phyloP scores from a whole-genome alignment of 768 basidiomycete species.

The Boletus pseudopeckii region DNA sequence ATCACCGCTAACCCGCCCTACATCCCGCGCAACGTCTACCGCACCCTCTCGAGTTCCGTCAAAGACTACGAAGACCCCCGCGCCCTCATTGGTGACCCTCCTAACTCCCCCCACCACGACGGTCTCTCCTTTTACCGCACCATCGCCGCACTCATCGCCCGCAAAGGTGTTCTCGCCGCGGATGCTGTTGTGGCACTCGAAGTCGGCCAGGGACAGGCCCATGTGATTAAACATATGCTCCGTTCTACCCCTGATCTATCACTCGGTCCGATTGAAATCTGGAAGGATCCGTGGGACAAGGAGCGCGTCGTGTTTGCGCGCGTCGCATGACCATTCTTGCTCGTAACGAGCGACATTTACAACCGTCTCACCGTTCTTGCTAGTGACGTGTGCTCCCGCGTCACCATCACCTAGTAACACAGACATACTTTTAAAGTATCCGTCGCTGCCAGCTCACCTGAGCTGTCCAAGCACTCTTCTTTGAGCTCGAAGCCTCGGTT shows the following conservation, averaged over 20 bases:
- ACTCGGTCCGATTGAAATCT: constrained; percentile 50
- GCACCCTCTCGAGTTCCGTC: constrained; percentile 64
- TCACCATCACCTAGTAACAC: constrained; percentile 18
- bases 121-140: constrained; percentile 71
- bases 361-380: neutral
- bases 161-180: constrained; percentile 47
- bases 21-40: constrained; percentile 66
- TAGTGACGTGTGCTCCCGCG: neutral
- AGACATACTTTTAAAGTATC: constrained; percentile 5
- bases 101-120: constrained; percentile 32
- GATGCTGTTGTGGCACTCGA: constrained; percentile 70
- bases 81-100: constrained; percentile 76
- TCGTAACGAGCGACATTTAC: neutral
- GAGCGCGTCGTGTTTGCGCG: constrained; percentile 67
- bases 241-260: constrained; percentile 41
- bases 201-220: constrained; percentile 72
- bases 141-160: constrained; percentile 60
- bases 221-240: constrained; percentile 58
- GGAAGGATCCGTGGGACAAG: constrained; percentile 78
- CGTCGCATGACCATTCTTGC: constrained; percentile 28
- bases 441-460: constrained; percentile 14
- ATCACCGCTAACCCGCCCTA: constrained; percentile 88
- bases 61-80: constrained; percentile 73
- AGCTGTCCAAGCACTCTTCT: neutral
- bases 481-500: constrained; percentile 9